Conservation (phyloP, 1,284 basidiomycete species). For the Inonotus obliquus region DNA sequence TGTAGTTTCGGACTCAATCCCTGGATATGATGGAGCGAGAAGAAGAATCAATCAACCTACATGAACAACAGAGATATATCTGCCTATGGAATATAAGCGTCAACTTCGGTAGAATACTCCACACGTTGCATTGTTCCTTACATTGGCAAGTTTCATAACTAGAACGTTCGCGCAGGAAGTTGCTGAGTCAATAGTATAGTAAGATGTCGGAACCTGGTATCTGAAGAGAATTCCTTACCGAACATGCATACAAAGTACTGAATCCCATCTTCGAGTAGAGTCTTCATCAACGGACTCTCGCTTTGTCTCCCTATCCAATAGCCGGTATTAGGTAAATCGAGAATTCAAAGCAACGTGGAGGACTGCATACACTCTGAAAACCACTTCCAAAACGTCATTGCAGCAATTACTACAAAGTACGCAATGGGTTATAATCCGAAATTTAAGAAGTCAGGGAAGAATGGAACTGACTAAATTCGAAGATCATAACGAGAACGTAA, state of each 20-base stretch:
- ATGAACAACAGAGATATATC: neutral
- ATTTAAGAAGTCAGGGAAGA: neutral
- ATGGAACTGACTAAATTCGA: neutral
- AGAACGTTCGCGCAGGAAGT: constrained; percentile 6
- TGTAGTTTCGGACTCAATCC: neutral
- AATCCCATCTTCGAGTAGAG: constrained; percentile 1
- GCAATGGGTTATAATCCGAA: neutral
- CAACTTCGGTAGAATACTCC: too few species aligned
- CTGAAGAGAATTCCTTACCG: neutral
- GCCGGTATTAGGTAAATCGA: neutral
- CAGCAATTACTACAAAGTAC: neutral
- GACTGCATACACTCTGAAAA: neutral
- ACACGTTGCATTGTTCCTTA: neutral
- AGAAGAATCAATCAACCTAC: neutral
- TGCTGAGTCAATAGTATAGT: neutral
- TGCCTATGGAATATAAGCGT: too few species aligned
- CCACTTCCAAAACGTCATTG: constrained; percentile 7
- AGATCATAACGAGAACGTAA: constrained; percentile 7
- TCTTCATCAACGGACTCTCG: constrained; percentile 1
- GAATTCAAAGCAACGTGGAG: neutral
- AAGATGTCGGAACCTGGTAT: too few species aligned
- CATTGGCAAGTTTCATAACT: neutral
- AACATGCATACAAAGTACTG: constrained; percentile 13
- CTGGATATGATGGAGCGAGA: neutral
- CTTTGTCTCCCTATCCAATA: neutral